A percentile compares a stretch with the other conserved stretches of the same genome.
Evolutionary conservation across 1,139 yeast species (phyloP).

Genomic region (Hyphopichia buzzinii): DNA sequence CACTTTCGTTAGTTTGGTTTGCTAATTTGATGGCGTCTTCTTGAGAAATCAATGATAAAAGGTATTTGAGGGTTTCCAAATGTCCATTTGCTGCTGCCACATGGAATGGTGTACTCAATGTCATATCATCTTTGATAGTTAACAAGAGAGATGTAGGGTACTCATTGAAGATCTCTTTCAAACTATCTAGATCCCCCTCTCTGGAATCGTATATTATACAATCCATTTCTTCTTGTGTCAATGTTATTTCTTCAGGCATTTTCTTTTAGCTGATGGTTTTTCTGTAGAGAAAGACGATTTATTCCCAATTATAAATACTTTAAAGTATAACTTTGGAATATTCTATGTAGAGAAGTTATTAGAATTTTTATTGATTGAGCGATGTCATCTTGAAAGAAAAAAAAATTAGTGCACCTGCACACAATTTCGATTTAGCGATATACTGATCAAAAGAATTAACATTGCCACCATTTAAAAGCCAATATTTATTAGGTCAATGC

Average conservation of each 20-base stretch:
- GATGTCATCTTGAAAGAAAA: constrained; percentile 2
- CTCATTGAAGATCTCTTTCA: constrained; percentile 65
- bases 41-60: constrained; percentile 48
- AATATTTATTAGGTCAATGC: too few species aligned
- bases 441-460: too few species aligned
- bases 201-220: constrained; percentile 81
- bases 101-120: constrained; percentile 77
- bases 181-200: constrained; percentile 76
- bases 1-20: constrained; percentile 65
- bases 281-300: too few species aligned
- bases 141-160: constrained; percentile 51
- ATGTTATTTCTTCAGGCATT: constrained; percentile 13
- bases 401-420: too few species aligned
- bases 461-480: too few species aligned
- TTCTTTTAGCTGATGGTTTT: too few species aligned
- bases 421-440: too few species aligned
- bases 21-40: constrained; percentile 50
- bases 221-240: constrained; percentile 76
- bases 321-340: too few species aligned
- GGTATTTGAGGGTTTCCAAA: constrained; percentile 59
- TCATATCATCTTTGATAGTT: constrained; percentile 58
- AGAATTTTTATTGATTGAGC: constrained; percentile 4
- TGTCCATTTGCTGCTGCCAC: constrained; percentile 97
- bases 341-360: too few species aligned
- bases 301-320: too few species aligned